Percentiles rank a stretch among this genome's conserved stretches.
Evolutionary conservation across 1,139 yeast species (phyloP).

Genomic region (Blastobotrys buckinghamii): DNA sequence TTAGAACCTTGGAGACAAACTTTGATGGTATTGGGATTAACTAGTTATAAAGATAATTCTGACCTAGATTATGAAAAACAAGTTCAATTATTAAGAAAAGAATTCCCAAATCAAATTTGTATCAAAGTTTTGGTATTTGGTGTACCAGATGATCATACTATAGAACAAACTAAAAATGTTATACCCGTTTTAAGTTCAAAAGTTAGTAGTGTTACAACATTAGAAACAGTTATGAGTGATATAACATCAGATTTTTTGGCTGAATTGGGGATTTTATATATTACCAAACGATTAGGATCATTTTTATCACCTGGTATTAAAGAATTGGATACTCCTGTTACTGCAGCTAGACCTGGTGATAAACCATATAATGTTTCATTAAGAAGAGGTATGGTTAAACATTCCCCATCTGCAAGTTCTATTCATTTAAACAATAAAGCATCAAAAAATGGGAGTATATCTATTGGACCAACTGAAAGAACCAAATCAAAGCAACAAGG

Average conservation of each 20-base stretch:
- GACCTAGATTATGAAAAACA: constrained; percentile 30
- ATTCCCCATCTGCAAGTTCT: constrained; percentile 11
- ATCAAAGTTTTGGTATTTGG: constrained; percentile 60
- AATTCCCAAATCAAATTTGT: constrained; percentile 55
- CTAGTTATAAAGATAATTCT: constrained; percentile 37
- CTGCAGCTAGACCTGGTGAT: constrained; percentile 16
- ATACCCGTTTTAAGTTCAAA: constrained; percentile 30
- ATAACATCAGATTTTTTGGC: constrained; percentile 58
- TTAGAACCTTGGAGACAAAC: constrained; percentile 80
- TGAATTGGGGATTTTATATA: constrained; percentile 61
- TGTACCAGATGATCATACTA: constrained; percentile 37
- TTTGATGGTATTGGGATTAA: constrained; percentile 52
- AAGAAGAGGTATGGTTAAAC: constrained; percentile 12
- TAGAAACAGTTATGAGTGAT: constrained; percentile 72
- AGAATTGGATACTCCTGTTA: constrained; percentile 25
- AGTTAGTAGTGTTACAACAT: constrained; percentile 33
- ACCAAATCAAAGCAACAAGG: constrained; percentile 57
- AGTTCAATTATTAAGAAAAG: constrained; percentile 36
- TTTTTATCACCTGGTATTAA: constrained; percentile 33
- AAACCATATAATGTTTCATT: constrained; percentile 18
- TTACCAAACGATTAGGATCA: constrained; percentile 32
- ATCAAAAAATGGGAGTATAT: constrained; percentile 31
- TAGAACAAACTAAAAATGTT: constrained; percentile 28
- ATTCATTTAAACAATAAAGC: constrained; percentile 9
- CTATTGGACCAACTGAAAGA: constrained; percentile 42